Conservation (phyloP, 176 grass and related monocot species). For the Cymbopogon citratus region DNA sequence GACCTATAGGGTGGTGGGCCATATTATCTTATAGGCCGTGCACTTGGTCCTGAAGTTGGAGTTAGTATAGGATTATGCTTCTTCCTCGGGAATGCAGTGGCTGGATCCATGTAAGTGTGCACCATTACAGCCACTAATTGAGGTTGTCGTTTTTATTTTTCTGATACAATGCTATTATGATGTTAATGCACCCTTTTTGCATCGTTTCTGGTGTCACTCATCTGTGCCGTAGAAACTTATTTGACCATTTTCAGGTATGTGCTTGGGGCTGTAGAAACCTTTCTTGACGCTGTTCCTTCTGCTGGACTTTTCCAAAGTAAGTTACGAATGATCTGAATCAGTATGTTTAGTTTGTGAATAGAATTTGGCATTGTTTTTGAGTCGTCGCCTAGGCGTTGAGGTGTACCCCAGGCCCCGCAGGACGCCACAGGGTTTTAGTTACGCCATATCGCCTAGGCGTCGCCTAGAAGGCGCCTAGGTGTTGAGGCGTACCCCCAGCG, state of each 20-base stretch:
- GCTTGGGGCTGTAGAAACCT: slow-evolving; percentile 95
- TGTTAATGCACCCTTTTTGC: slow-evolving; percentile 4
- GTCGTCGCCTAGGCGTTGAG: too few species aligned
- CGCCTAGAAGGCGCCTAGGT: too few species aligned
- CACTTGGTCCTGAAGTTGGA: slow-evolving; percentile 99
- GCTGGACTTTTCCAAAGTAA: slow-evolving; percentile 91
- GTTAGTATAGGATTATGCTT: slow-evolving; percentile 99
- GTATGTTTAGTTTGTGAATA: slow-evolving; percentile 20
- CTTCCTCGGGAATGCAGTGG: slow-evolving; percentile 97
- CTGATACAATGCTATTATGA: not conserved
- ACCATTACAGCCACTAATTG: slow-evolving; percentile 3
- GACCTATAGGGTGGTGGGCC: slow-evolving; percentile 82
- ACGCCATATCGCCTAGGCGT: too few species aligned
- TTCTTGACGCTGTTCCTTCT: slow-evolving; percentile 86
- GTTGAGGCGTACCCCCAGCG: too few species aligned
- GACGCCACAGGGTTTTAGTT: too few species aligned
- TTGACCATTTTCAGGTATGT: slow-evolving; percentile 79
- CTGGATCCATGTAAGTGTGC: slow-evolving; percentile 86
- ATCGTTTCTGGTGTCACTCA: not conserved
- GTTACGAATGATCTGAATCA: slow-evolving; percentile 8
- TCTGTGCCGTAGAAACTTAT: slow-evolving; percentile 10
- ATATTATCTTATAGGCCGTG: slow-evolving; percentile 98
- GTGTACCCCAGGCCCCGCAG: too few species aligned
- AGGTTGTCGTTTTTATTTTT: slow-evolving; percentile 1
- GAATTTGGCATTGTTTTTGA: too few species aligned